phyloP scores from a whole-genome alignment of 1,284 basidiomycete genomes.

The Cystobasidiaceae sp. region DNA sequence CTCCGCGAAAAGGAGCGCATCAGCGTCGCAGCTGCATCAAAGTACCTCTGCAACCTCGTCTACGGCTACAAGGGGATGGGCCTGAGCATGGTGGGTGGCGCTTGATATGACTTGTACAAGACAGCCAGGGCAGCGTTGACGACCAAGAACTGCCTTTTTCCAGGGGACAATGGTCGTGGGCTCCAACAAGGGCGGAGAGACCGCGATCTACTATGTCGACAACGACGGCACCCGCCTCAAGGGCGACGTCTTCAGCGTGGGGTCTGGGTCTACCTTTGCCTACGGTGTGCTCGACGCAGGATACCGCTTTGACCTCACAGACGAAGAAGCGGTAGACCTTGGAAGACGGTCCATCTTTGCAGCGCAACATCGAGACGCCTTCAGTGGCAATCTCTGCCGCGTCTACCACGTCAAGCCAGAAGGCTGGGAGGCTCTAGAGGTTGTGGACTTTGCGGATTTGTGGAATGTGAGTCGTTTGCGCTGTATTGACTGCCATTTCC shows the following conservation, averaged over 20 bases:
- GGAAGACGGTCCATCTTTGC: slow-evolving; percentile 93
- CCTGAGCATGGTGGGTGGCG: slow-evolving; percentile 75
- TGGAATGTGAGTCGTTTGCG: no score
- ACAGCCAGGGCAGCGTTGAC: not conserved
- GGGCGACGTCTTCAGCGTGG: slow-evolving; percentile 95
- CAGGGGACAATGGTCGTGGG: slow-evolving; percentile 98
- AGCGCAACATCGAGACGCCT: slow-evolving; percentile 94
- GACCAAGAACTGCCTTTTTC: not conserved
- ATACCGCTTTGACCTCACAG: slow-evolving; percentile 76
- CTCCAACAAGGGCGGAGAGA: slow-evolving; percentile 99
- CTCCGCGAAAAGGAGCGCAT: slow-evolving; percentile 92
- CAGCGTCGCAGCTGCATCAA: slow-evolving; percentile 95
- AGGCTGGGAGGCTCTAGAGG: slow-evolving; percentile 55
- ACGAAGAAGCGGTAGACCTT: slow-evolving; percentile 91
- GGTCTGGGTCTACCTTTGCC: slow-evolving; percentile 95
- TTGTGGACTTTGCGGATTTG: slow-evolving; percentile 40
- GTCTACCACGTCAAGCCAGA: slow-evolving; percentile 91
- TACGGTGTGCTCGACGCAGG: slow-evolving; percentile 95
- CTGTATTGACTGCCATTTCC: no score
- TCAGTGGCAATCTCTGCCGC: slow-evolving; percentile 89
- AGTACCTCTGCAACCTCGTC: slow-evolving; percentile 94
- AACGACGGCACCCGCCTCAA: slow-evolving; percentile 93
- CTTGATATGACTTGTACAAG: not conserved
- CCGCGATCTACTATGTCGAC: slow-evolving; percentile 97
- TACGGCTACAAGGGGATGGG: slow-evolving; percentile 99